Conservation (phyloP, 306 rosid species). For the Betula pendula region DNA sequence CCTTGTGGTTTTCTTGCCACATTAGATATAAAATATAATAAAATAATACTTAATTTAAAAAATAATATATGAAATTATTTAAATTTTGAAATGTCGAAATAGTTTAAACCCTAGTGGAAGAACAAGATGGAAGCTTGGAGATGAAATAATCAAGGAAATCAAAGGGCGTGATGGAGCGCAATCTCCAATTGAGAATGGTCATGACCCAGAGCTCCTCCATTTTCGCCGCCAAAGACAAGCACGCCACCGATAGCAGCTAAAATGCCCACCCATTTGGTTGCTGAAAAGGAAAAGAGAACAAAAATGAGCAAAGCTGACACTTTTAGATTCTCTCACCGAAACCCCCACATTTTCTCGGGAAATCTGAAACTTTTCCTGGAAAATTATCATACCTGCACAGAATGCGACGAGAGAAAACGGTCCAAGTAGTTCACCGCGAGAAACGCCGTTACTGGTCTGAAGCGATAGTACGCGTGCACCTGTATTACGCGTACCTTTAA, state of each 20-base stretch:
- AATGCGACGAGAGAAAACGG: conserved; percentile 60
- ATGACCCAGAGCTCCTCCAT: conserved; percentile 79
- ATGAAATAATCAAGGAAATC: too few relatives aligned
- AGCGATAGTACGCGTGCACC: conserved; percentile 53
- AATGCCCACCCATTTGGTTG: conserved; percentile 52
- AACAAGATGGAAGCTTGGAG: too few relatives aligned
- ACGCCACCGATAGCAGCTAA: conserved; percentile 71
- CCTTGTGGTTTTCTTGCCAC: too few relatives aligned
- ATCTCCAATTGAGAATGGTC: conserved; percentile 62
- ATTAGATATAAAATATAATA: too few relatives aligned
- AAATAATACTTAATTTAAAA: too few relatives aligned
- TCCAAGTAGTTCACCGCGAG: conserved; percentile 75
- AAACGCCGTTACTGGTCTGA: conserved; percentile 63
- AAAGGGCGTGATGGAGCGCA: too few relatives aligned
- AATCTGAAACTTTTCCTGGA: conserved; percentile 4
- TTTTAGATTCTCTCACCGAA: too few relatives aligned
- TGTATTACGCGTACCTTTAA: conserved; percentile 48
- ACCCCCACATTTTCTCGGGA: not conserved
- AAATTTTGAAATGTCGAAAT: too few relatives aligned
- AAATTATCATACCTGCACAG: conserved; percentile 46
- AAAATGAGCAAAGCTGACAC: not conserved
- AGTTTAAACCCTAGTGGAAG: too few relatives aligned
- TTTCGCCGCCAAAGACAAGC: conserved; percentile 79
- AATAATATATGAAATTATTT: too few relatives aligned
- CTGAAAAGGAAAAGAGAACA: conserved; percentile 7